Evolutionary conservation across 176 grass and related monocot genomes (phyloP), one percentile per base, ranked within the genome.

Genomic region (Avena atlantica): DNA sequence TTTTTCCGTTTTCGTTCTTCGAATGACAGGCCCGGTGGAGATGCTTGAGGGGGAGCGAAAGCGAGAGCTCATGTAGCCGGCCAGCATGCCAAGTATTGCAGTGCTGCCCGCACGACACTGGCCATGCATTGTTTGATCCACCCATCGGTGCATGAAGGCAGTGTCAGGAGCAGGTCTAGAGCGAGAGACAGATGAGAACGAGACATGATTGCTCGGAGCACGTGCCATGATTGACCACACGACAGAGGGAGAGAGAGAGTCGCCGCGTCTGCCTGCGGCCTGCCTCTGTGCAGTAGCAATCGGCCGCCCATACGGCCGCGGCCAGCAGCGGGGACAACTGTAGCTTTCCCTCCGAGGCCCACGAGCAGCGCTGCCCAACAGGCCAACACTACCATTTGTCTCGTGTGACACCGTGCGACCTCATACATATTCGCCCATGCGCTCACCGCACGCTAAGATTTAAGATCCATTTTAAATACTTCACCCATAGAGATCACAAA

Each of bases 201-300:
- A 37, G 9, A 78, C 29, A 86, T 69, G 84, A 86, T 86, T 86
- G 84, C 74, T 86, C 1, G 74, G 31, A 56, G 29, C 84, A 53
- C 57, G 84, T 78, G 74, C 74, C 74, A 86, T 78, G 84, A 85
- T 85, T 85, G 84, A 85, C 84, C 48, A 68, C 60, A 85, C 84
- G 58, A 78, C 27, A 37, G 24, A 6, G 40, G 40, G 40, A 42
- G 40, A 42, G 40, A 42, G 40, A 42, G 9, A 3, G 7, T 20
- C 8, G 21, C 15, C n/a, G 14, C 9, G 36, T 5, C 36, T 70
- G 31, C 8, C 2, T 50, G 48, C 36, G 5, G 48, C 15, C 27
- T 20, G 78, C 14, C 51, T 58, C 59, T 10, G 64, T 16, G 57
- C 59, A 79, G 52, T 74, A 44, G 77, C 87, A 80, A 67, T 70